Base-by-base conservation (phyloP, 2,329 filamentous ascomycete genomes). In the Zelopaecilomyces penicillatus region DNA sequence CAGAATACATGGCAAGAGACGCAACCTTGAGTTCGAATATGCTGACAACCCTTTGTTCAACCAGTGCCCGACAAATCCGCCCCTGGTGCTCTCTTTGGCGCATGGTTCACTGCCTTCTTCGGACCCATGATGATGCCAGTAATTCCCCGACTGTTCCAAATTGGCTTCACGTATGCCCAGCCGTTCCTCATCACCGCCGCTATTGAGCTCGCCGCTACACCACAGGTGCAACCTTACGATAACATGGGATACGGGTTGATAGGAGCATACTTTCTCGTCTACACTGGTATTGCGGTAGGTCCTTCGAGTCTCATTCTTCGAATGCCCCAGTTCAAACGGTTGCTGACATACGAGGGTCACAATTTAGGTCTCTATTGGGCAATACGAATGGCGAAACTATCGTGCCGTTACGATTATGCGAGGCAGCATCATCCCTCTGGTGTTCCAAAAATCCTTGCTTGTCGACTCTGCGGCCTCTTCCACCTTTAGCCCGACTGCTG, bases 191-290 rank as follows among this genome's bases (percentile, higher is more conserved):
- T 59, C 39, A 48, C 53, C 3, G 45, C 49, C 12, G 51, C 52
- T 4, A 51, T 59, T 10, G 39, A 41, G 4, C 47, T 52, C 34
- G 50, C 49, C 5, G 50, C 43, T 2, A 47, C 43, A 34, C 47
- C 54, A 4, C 50, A 55, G 37, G 46, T 43, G 29, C 38, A 52
- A 28, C 44, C 46, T 7, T 54, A 51, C 41, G 38, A 52, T 11
- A 54, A 54, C 43, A 49, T 41, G 8, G 54, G 55, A 19, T 57
- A 54, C 38, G 57, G 57, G 11, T 42, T 60, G 36, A 57, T 59
- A 35, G 57, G 55, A 7, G 57, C 57, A n/a, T 58, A 52, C 36
- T 38, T 50, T 30, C 45, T 60, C 4, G 55, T 58, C 7, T 59
- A 58, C 28, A 46, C 50, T 5, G 52, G 57, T 5, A 53, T 56